Evolutionary conservation across 306 rosid species (phyloP), one percentile per base, ranked within the genome.

Genomic region (Glycine soja): DNA sequence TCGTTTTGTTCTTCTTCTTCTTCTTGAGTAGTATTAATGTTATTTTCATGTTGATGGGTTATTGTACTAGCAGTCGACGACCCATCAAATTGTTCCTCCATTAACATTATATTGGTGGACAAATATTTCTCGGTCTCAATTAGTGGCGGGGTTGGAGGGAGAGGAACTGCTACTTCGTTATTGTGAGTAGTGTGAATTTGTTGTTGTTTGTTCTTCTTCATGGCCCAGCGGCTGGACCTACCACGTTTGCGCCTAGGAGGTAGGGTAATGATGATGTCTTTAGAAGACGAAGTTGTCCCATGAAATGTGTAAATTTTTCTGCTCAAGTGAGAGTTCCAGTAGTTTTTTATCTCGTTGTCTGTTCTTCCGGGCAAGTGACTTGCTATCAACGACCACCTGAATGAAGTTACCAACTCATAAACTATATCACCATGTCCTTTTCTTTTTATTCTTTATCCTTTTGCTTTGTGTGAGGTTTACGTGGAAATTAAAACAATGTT

Each of bases 311-410:
- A 83, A 8, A 90, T 76, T 82, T 88, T 93, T 12, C 98, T 84
- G 32, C 97, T 86, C 72, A 94, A 42, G 51, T 94, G 93, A 5
- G 97, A 91, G 53, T 94, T 94, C 98, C 98, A 94, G 52, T 94
- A 89, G 51, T 94, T 94, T n/a, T 94, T 94, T 11, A 94, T 92
- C 75, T 94, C 98, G 77, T 94, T 94, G 86, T 94, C 98, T 4
- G 98, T 94, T 91, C 98, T 87, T 14, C 98, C 98, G 0, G 95
- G 90, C 66, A 94, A 71, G 38, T 94, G 91, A 67, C 91, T 84
- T 2, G 98, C 98, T 40, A 94, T 94, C 76, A 91, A 42, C 5
- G 98, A 94, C 98, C 98, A 94, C 85, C 98, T 94, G 83, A 65
- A 32, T 4, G 30, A 50, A 59, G 7, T 42, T 4, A 66, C 14